These are phyloP conservation scores for Candida manassasensis DNA, from an alignment of 805 yeast genomes.

Conservation along the genomic window DNA sequence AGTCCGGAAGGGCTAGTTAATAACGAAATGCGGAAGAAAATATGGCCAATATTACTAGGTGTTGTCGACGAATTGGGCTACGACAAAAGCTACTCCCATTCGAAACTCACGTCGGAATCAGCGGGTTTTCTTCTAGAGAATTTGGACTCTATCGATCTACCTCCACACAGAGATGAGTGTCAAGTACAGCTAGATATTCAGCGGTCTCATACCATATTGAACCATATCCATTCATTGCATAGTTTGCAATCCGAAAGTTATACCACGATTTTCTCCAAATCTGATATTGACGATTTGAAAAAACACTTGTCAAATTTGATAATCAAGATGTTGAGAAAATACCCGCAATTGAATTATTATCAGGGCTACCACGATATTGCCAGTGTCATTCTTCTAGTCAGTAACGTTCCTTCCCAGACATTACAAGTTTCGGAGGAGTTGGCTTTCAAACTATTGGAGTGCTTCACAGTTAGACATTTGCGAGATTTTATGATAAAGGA, in stretches of 20 bases:
- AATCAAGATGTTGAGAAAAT: constrained; percentile 49
- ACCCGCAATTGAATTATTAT: constrained; percentile 68
- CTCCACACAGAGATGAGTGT: constrained; percentile 63
- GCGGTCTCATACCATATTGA: constrained; percentile 53
- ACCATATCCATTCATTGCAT: constrained; percentile 25
- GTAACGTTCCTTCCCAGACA: constrained; percentile 19
- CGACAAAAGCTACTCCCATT: background rate
- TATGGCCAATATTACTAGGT: constrained; percentile 51
- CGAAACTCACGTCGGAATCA: constrained; percentile 4
- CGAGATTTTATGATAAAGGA: constrained; percentile 83
- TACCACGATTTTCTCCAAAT: constrained; percentile 28
- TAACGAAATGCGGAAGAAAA: constrained; percentile 34
- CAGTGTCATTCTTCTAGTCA: constrained; percentile 55
- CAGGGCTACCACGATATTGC: constrained; percentile 94
- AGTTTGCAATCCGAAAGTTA: constrained; percentile 18
- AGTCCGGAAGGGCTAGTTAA: constrained; percentile 43
- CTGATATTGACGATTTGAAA: constrained; percentile 33
- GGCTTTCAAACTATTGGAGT: constrained; percentile 45
- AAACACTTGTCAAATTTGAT: constrained; percentile 42
- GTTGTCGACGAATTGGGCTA: constrained; percentile 10
- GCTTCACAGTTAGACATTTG: constrained; percentile 55
- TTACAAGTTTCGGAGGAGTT: constrained; percentile 19
- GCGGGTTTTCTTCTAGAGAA: constrained; percentile 16
- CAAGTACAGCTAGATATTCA: constrained; percentile 78
- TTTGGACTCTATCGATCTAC: constrained; percentile 24